phyloP scores from a whole-genome alignment of 176 grass and related monocot species.

The Aegilops umbellulata region DNA sequence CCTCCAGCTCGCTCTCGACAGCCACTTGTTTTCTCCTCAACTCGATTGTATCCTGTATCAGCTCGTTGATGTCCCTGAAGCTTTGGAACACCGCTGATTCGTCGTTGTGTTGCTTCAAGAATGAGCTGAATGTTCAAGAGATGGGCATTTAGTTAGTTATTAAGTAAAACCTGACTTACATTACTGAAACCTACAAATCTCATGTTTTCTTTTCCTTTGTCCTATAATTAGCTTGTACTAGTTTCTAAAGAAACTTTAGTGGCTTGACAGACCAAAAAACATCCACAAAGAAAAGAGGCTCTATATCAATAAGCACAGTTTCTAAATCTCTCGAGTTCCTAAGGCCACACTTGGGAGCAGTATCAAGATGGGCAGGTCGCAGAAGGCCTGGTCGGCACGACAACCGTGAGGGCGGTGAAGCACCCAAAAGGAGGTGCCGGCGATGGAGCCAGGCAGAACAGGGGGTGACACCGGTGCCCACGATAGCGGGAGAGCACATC shows the following conservation, averaged over 20 bases:
- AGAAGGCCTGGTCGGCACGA: no score
- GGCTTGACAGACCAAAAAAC: neutral
- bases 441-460: no score
- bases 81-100: constrained; percentile 80
- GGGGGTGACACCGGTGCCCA: no score
- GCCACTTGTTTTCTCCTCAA: constrained; percentile 65
- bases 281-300: neutral
- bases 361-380: no score
- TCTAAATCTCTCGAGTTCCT: neutral
- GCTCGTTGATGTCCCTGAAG: constrained; percentile 97
- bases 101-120: constrained; percentile 89
- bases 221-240: neutral
- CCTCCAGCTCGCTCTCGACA: constrained; percentile 69
- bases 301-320: neutral
- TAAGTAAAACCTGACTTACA: neutral
- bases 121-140: constrained; percentile 53
- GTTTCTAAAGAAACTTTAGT: neutral
- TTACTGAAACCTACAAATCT: neutral
- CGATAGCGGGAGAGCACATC: no score
- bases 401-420: no score
- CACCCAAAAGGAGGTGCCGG: no score
- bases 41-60: constrained; percentile 91
- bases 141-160: neutral
- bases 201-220: neutral
- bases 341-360: neutral